Evolutionary conservation across 2,329 filamentous ascomycete genomes (phyloP).

Genomic region (Phoma sp.): DNA sequence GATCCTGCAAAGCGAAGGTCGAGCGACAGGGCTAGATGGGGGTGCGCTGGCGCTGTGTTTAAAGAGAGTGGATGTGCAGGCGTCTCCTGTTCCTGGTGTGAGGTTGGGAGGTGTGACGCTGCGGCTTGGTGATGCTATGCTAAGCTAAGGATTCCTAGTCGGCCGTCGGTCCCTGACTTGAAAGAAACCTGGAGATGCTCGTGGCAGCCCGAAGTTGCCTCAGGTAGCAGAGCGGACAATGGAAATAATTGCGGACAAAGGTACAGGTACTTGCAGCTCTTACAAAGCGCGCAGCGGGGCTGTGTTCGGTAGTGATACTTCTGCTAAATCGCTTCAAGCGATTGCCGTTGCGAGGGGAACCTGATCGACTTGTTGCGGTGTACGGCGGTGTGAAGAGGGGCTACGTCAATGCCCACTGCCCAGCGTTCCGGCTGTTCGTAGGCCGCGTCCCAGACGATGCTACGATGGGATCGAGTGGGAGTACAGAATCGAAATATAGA

Average conservation of each 20-base stretch:
- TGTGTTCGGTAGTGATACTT: neutral
- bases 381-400: conserved; percentile 15
- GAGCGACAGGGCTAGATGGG: neutral
- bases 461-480: conserved; percentile 13
- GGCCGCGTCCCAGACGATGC: conserved; percentile 14
- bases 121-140: conserved; percentile 14
- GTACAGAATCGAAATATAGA: conserved; percentile 19
- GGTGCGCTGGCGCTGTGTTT: conserved; percentile 4
- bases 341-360: conserved; percentile 9
- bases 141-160: conserved; percentile 11
- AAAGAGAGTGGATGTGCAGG: conserved; percentile 8
- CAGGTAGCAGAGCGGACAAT: neutral
- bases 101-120: conserved; percentile 17
- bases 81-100: conserved; percentile 13
- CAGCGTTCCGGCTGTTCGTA: conserved; percentile 10
- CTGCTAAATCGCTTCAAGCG: conserved; percentile 4
- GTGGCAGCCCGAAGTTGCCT: conserved; percentile 8
- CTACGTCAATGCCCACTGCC: conserved; percentile 18
- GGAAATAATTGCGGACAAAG: conserved; percentile 12
- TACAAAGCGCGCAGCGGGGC: conserved; percentile 14
- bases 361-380: conserved; percentile 14
- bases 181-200: conserved; percentile 16
- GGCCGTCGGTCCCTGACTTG: conserved; percentile 14
- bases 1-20: conserved; percentile 5
- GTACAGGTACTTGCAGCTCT: neutral